Percentiles rank a stretch among this genome's conserved stretches.
Conservation (phyloP, 192 early-diverging fungal genomes). For the Backusella mclennaniae region DNA sequence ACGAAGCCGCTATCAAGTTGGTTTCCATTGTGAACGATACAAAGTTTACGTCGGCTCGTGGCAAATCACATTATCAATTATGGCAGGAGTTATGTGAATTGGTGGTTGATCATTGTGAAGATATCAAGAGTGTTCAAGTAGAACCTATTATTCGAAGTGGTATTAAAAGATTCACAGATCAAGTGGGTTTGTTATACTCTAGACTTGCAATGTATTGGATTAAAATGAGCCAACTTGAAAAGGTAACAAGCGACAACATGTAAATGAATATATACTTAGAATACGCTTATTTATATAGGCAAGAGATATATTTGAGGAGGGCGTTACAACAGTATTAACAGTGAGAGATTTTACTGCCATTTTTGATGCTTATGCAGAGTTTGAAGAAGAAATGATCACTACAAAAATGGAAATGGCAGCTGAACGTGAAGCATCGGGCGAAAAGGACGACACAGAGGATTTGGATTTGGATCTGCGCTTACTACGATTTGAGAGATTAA, state of each 20-base stretch:
- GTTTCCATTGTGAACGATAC: conserved; percentile 72
- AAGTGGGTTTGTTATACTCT: conserved; percentile 88
- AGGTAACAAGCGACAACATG: conserved; percentile 20
- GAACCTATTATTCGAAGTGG: conserved; percentile 85
- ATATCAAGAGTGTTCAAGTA: conserved; percentile 66
- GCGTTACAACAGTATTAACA: conserved; percentile 70
- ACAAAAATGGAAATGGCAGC: conserved; percentile 71
- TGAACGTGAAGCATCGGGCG: conserved; percentile 40
- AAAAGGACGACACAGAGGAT: conserved; percentile 53
- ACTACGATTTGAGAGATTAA: conserved; percentile 83
- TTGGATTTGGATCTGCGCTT: conserved; percentile 81
- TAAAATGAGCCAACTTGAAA: conserved; percentile 73
- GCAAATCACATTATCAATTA: conserved; percentile 68
- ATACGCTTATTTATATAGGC: conserved; percentile 58
- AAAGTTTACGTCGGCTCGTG: conserved; percentile 62
- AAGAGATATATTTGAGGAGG: conserved; percentile 94
- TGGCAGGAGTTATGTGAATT: conserved; percentile 89
- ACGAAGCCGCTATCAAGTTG: conserved; percentile 75
- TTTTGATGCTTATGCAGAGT: conserved; percentile 95
- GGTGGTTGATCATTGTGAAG: conserved; percentile 68
- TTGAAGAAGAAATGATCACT: conserved; percentile 80
- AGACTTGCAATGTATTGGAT: conserved; percentile 82
- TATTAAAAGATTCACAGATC: conserved; percentile 76
- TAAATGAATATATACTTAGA: background rate
- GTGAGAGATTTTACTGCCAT: conserved; percentile 93